A percentile compares a stretch with the other conserved stretches of the same genome.
These are phyloP conservation scores for Plicaturopsis crispa DNA, from an alignment of 768 basidiomycete species.

Conservation along the genomic window DNA sequence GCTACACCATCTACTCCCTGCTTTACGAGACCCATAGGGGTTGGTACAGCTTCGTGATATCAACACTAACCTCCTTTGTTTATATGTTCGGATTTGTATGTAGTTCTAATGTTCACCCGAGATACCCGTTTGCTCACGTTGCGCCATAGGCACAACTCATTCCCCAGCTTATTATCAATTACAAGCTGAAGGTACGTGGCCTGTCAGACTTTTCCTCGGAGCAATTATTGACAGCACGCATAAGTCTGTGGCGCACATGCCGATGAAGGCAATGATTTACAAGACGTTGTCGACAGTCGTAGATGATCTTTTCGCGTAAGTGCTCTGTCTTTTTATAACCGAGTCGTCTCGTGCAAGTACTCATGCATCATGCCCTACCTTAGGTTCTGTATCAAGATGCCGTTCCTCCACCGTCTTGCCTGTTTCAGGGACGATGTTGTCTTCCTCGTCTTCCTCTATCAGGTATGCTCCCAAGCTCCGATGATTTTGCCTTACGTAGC, in stretches of 20 bases:
- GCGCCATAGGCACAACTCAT: conserved; percentile 67
- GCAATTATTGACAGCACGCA: conserved; percentile 3
- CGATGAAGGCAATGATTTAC: conserved; percentile 97
- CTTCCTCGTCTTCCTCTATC: conserved; percentile 88
- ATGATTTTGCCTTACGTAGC: no score
- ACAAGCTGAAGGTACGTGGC: conserved; percentile 77
- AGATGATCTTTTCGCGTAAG: conserved; percentile 89
- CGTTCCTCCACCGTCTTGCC: conserved; percentile 83
- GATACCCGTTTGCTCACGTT: conserved; percentile 6
- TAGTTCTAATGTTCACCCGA: conserved; percentile 13
- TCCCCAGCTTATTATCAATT: conserved; percentile 91
- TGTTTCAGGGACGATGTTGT: conserved; percentile 90
- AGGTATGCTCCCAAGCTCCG: conserved; percentile 47
- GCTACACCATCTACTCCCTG: conserved; percentile 74
- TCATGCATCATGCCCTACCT: conserved; percentile 10
- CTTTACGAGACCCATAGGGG: conserved; percentile 80
- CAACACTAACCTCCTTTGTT: conserved; percentile 87
- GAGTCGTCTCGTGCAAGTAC: conserved; percentile 1
- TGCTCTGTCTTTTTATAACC: conserved; percentile 7
- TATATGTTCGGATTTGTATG: conserved; percentile 98
- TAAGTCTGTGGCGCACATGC: conserved; percentile 95
- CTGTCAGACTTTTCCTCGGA: conserved; percentile 2
- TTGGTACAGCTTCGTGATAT: conserved; percentile 96
- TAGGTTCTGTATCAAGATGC: conserved; percentile 97
- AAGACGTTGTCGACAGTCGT: conserved; percentile 87